These are phyloP conservation scores for Mortierella sp. DNA, from an alignment of 371 early-diverging fungal species.

Conservation along the genomic window DNA sequence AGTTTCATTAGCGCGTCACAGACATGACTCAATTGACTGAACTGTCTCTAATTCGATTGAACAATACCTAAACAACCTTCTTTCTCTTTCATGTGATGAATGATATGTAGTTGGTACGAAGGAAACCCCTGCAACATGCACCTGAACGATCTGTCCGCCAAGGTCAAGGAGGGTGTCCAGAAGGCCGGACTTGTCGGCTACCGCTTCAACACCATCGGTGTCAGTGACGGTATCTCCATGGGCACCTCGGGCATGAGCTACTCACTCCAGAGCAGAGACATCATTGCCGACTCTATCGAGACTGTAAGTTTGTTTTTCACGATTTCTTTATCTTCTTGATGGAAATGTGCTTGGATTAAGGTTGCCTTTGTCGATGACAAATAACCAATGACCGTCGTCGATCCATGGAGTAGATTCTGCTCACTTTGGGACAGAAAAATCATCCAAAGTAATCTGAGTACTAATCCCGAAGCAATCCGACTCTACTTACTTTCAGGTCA, in stretches of 20 bases:
- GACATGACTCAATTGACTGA: slow-evolving; percentile 26
- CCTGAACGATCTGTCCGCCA: slow-evolving; percentile 86
- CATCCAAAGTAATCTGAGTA: background rate
- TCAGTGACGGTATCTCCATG: slow-evolving; percentile 97
- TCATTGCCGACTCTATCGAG: slow-evolving; percentile 99
- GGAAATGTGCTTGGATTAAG: background rate
- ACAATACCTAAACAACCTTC: background rate
- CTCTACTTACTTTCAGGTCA: slow-evolving; percentile 66
- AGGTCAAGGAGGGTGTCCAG: slow-evolving; percentile 94
- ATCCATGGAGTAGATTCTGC: background rate
- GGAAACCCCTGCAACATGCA: slow-evolving; percentile 99
- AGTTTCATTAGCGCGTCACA: slow-evolving; percentile 3
- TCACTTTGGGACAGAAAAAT: background rate
- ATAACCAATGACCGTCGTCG: background rate
- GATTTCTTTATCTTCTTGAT: background rate
- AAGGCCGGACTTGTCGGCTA: slow-evolving; percentile 92
- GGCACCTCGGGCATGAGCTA: slow-evolving; percentile 97
- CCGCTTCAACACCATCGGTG: slow-evolving; percentile 98
- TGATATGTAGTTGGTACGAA: slow-evolving; percentile 87
- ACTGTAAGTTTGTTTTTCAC: slow-evolving; percentile 72
- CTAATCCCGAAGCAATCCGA: slow-evolving; percentile 1
- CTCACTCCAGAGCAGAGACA: slow-evolving; percentile 96
- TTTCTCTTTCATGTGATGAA: background rate
- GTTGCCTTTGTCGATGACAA: background rate
- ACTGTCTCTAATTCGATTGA: slow-evolving; percentile 3